A percentile compares a stretch with the other conserved stretches of the same genome.
These are phyloP conservation scores for Trametes sanguinea DNA, from an alignment of 768 basidiomycete genomes.

Conservation along the genomic window DNA sequence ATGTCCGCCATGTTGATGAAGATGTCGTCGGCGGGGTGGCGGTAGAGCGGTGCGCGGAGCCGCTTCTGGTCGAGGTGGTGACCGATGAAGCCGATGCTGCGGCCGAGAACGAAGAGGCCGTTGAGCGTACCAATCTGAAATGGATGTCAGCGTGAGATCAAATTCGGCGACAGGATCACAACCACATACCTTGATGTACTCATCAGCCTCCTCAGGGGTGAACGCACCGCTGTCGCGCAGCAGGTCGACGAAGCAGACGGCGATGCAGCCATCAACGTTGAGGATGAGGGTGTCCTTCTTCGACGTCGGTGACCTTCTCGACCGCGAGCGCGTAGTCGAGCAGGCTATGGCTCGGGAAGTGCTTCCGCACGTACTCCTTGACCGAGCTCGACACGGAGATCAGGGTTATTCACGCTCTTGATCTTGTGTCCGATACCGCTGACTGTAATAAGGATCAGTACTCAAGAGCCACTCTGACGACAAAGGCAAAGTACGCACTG, in stretches of 20 bases:
- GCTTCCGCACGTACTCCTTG: conserved; percentile 92
- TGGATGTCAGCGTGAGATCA: conserved; percentile 2
- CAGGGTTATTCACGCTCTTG: conserved; percentile 97
- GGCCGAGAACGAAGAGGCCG: conserved; percentile 95
- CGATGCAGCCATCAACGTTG: conserved; percentile 95
- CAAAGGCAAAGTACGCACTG: conserved; percentile 50
- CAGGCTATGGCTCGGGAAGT: conserved; percentile 94
- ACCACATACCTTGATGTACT: conserved; percentile 79
- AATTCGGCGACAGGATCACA: not conserved
- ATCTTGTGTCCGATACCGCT: conserved; percentile 99
- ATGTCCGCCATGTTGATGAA: conserved; percentile 93
- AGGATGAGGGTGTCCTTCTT: conserved; percentile 99
- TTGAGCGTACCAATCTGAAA: conserved; percentile 84
- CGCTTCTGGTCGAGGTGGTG: conserved; percentile 97
- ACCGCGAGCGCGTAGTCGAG: conserved; percentile 95
- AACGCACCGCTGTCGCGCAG: conserved; percentile 92
- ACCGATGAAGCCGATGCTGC: conserved; percentile 97
- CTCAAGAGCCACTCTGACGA: not conserved
- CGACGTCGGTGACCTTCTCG: conserved; percentile 95
- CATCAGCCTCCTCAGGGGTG: conserved; percentile 92
- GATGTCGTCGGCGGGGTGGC: conserved; percentile 94
- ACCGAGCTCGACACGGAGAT: conserved; percentile 91
- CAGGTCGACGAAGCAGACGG: conserved; percentile 95
- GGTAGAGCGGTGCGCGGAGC: conserved; percentile 88
- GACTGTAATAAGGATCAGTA: conserved; percentile 46